These are phyloP conservation scores for Gossypium aridum DNA, from an alignment of 441 rosid genomes.

Conservation along the genomic window DNA sequence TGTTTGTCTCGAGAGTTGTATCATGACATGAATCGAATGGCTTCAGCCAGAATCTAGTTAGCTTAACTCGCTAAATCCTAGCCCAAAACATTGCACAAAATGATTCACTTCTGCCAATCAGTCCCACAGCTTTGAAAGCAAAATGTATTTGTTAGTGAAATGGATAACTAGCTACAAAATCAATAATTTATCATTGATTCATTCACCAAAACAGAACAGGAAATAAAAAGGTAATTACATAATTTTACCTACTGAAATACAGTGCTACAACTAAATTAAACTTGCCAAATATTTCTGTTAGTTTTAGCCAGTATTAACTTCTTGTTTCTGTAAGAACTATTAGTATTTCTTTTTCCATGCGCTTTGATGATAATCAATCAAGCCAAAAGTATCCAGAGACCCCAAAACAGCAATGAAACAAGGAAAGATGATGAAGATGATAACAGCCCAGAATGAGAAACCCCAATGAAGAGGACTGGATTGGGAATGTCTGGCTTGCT, in stretches of 20 bases:
- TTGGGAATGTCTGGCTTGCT: conserved; percentile 20
- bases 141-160: neutral
- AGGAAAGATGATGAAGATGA: conserved; percentile 9
- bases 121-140: neutral
- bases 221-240: neutral
- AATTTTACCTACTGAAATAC: neutral
- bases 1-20: neutral
- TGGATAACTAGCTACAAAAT: neutral
- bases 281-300: conserved; percentile 11
- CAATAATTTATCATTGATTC: neutral
- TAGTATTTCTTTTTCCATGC: neutral
- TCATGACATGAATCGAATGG: neutral
- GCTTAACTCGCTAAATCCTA: neutral
- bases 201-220: neutral
- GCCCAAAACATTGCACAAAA: neutral
- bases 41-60: neutral
- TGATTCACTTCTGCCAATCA: neutral
- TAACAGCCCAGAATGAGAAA: conserved; percentile 15
- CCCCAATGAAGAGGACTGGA: conserved; percentile 13
- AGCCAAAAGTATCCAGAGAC: conserved; percentile 10
- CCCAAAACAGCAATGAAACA: conserved; percentile 15
- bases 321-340: conserved; percentile 13
- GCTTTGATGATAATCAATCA: conserved; percentile 1
- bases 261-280: neutral
- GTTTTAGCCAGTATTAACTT: conserved; percentile 13